These are phyloP conservation scores for Hyphodiscus hymeniophilus DNA, from an alignment of 495 filamentous ascomycete genomes.

Conservation along the genomic window DNA sequence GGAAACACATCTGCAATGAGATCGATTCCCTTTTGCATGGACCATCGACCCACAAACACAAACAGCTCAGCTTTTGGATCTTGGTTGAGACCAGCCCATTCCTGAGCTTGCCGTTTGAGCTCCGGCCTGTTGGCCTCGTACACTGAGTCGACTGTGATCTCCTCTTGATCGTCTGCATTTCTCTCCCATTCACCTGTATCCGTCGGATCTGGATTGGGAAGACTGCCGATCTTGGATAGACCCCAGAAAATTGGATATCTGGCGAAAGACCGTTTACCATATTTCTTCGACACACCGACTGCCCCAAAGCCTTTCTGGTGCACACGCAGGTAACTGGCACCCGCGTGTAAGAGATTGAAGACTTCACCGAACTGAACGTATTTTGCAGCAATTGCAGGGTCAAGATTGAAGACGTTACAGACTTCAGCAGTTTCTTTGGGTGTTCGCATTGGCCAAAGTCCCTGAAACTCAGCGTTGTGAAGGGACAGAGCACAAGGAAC, in stretches of 20 bases:
- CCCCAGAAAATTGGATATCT: conserved; percentile 77
- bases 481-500: conserved; percentile 42
- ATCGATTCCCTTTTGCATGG: conserved; percentile 71
- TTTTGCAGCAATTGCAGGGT: conserved; percentile 37
- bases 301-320: conserved; percentile 71
- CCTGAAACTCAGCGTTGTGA: conserved; percentile 68
- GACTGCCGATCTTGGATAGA: conserved; percentile 56
- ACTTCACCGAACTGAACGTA: conserved; percentile 66
- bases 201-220: conserved; percentile 70
- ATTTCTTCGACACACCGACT: conserved; percentile 67
- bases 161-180: conserved; percentile 26
- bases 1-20: conserved; percentile 73
- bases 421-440: conserved; percentile 60
- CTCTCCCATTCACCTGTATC: conserved; percentile 64
- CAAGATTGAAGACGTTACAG: conserved; percentile 61
- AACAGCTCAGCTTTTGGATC: conserved; percentile 53
- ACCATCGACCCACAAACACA: conserved; percentile 76
- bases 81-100: conserved; percentile 64
- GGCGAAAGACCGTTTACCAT: conserved; percentile 65
- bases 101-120: conserved; percentile 60
- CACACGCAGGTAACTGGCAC: conserved; percentile 63
- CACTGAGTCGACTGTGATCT: conserved; percentile 42
- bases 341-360: conserved; percentile 67
- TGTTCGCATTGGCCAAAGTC: conserved; percentile 66
- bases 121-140: conserved; percentile 50